Conservation (phyloP, 495 filamentous ascomycete species). For the Gamarada debralockiae region DNA sequence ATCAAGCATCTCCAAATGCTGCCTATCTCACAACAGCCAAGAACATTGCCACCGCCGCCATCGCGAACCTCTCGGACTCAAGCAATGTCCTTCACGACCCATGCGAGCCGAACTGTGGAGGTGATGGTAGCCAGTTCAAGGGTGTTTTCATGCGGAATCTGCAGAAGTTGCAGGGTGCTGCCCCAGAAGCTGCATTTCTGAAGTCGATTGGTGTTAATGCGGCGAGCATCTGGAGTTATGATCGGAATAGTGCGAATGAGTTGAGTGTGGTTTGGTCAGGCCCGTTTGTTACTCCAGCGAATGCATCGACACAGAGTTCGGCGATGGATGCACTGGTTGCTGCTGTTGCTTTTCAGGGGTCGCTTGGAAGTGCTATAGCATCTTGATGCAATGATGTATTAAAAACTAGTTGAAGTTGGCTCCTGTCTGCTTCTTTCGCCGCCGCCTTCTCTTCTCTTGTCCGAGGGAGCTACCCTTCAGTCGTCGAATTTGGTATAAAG, state of each 20-base stretch:
- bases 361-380: slow-evolving; percentile 6
- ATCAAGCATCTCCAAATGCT: slow-evolving; percentile 33
- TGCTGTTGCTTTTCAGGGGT: slow-evolving; percentile 31
- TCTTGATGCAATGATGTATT: slow-evolving; percentile 5
- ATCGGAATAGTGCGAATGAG: slow-evolving; percentile 46
- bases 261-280: slow-evolving; percentile 59
- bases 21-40: slow-evolving; percentile 53
- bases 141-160: slow-evolving; percentile 75
- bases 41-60: slow-evolving; percentile 61
- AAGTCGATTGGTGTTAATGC: slow-evolving; percentile 58
- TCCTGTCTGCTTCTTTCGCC: too few relatives aligned
- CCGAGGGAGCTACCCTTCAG: too few relatives aligned
- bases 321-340: slow-evolving; percentile 69
- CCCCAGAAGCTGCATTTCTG: slow-evolving; percentile 46
- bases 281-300: slow-evolving; percentile 38
- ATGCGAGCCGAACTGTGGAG: slow-evolving; percentile 62
- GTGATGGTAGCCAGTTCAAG: slow-evolving; percentile 69
- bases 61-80: slow-evolving; percentile 47
- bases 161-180: slow-evolving; percentile 47
- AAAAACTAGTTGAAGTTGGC: too few relatives aligned
- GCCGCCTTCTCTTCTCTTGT: too few relatives aligned
- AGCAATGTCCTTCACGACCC: slow-evolving; percentile 63
- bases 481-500: too few relatives aligned
- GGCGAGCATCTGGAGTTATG: slow-evolving; percentile 61
- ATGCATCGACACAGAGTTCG: slow-evolving; percentile 59